phyloP scores from a whole-genome alignment of 179 eudicot species.

The Silene vulgaris region DNA sequence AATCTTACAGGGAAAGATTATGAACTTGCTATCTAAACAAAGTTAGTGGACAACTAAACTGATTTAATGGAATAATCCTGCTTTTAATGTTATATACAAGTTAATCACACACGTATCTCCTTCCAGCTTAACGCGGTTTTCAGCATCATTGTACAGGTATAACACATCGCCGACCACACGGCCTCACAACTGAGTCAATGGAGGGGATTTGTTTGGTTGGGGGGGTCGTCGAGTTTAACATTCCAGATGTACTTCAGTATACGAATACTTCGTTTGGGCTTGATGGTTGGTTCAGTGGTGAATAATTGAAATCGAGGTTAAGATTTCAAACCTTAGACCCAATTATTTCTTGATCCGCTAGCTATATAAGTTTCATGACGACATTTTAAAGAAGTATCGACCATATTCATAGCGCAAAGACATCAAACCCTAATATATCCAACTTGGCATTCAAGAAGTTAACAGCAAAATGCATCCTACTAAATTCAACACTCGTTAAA shows the following conservation, averaged over 20 bases:
- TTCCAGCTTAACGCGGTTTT: neutral
- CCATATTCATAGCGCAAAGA: neutral
- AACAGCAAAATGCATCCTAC: neutral
- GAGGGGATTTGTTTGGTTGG: too few species aligned
- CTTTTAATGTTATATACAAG: neutral
- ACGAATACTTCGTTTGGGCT: too few species aligned
- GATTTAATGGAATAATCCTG: neutral
- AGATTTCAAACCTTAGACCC: neutral
- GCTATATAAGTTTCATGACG: neutral
- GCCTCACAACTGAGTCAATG: too few species aligned
- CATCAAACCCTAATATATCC: neutral
- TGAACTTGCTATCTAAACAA: neutral
- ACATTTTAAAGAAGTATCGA: neutral
- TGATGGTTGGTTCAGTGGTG: neutral
- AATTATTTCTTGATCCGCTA: neutral
- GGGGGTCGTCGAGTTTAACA: neutral
- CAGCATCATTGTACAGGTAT: neutral
- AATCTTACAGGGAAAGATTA: constrained; percentile 24
- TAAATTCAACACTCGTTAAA: neutral
- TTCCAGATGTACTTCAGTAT: neutral
- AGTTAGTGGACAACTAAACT: too few species aligned
- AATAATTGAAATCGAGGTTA: neutral
- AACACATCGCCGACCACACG: too few species aligned
- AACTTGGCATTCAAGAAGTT: neutral
- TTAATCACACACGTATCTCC: neutral